These are phyloP conservation scores for Picea mariana DNA, from an alignment of 83 land plant genomes.

Conservation along the genomic window DNA sequence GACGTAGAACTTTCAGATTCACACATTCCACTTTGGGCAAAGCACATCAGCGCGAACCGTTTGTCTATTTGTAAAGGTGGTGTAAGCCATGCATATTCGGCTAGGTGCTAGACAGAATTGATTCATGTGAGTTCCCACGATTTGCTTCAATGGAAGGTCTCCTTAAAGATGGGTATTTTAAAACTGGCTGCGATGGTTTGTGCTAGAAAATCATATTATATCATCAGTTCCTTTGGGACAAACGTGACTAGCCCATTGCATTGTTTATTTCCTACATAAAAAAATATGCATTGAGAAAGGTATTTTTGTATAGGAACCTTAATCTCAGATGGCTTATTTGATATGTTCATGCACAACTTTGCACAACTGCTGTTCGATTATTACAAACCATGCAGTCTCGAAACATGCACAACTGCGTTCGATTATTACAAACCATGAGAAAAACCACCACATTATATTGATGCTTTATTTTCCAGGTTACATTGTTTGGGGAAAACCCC, in stretches of 20 bases:
- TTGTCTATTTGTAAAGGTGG: not conserved
- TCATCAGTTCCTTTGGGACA: not conserved
- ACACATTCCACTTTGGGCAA: not conserved
- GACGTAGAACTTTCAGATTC: not conserved
- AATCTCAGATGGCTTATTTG: not conserved
- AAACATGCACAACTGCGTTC: no score
- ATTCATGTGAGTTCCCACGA: not conserved
- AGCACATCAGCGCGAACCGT: not conserved
- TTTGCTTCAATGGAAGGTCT: not conserved
- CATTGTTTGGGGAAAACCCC: no score
- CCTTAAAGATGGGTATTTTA: not conserved
- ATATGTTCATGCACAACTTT: not conserved
- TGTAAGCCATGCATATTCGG: not conserved
- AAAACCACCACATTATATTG: not conserved
- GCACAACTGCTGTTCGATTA: not conserved
- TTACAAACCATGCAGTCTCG: not conserved
- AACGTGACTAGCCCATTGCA: not conserved
- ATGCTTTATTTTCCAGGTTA: no score
- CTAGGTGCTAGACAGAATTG: not conserved
- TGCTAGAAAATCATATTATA: not conserved
- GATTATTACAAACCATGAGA: not conserved
- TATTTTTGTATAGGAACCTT: not conserved
- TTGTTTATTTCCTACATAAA: not conserved
- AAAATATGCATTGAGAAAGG: not conserved
- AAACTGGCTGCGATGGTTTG: not conserved